These are phyloP conservation scores for Candida endomychidarum DNA, from an alignment of 805 yeast genomes.

Conservation along the genomic window DNA sequence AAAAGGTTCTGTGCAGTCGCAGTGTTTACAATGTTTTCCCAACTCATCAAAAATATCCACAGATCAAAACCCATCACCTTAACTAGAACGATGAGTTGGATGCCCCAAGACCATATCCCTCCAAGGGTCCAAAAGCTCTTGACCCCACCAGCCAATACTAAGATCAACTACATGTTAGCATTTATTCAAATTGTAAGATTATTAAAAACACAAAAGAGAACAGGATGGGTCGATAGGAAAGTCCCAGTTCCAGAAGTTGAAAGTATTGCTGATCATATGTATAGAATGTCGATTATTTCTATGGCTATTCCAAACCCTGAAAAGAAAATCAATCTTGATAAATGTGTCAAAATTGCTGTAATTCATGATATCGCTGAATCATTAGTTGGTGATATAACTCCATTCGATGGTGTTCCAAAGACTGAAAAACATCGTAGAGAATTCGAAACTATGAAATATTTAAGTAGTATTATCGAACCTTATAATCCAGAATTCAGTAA, in stretches of 20 bases:
- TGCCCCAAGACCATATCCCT: conserved; percentile 56
- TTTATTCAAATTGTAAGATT: conserved; percentile 66
- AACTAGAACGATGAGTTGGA: conserved; percentile 38
- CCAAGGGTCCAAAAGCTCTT: conserved; percentile 40
- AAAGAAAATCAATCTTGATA: conserved; percentile 54
- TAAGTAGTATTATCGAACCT: conserved; percentile 60
- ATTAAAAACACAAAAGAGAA: conserved; percentile 77
- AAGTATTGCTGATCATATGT: conserved; percentile 93
- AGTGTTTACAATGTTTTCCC: conserved; percentile 15
- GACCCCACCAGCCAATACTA: conserved; percentile 22
- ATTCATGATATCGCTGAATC: conserved; percentile 95
- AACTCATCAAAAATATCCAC: no score
- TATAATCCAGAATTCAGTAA: conserved; percentile 61
- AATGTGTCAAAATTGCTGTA: conserved; percentile 81
- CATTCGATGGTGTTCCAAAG: conserved; percentile 63
- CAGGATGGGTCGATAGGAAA: conserved; percentile 87
- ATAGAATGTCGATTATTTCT: conserved; percentile 82
- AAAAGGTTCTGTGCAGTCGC: conserved; percentile 14
- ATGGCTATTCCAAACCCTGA: conserved; percentile 56
- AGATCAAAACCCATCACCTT: not conserved
- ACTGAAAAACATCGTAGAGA: conserved; percentile 85
- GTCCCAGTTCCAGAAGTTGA: conserved; percentile 53
- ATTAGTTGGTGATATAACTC: conserved; percentile 93
- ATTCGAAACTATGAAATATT: conserved; percentile 63
- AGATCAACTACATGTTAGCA: conserved; percentile 51